Evolutionary conservation across 495 filamentous ascomycete genomes (phyloP).

Genomic region (Podospora bellae-mahoneyi): DNA sequence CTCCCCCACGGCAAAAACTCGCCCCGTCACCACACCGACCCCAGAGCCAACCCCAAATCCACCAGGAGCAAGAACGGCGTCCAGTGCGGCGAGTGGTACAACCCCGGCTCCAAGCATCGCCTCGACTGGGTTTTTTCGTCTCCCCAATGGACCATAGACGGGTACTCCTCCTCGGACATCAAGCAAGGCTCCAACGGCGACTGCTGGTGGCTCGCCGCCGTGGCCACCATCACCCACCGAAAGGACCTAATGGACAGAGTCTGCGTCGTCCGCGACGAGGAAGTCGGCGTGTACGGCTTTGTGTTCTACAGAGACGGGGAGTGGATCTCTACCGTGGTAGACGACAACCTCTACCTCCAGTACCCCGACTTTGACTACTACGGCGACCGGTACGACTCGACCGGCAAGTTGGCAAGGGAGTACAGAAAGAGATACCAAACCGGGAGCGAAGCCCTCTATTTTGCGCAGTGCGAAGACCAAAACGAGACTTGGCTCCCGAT

Average conservation of each 20-base stretch:
- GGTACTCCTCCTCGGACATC: constrained; percentile 76
- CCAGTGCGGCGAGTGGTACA: constrained; percentile 16
- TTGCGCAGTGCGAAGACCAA: constrained; percentile 77
- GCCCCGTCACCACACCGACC: not conserved
- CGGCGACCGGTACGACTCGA: constrained; percentile 50
- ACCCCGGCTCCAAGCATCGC: constrained; percentile 28
- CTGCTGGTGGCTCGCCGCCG: constrained; percentile 87
- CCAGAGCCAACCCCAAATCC: not conserved
- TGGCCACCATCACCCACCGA: constrained; percentile 81
- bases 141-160: constrained; percentile 63
- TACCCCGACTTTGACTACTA: constrained; percentile 63
- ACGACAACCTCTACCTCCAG: constrained; percentile 72
- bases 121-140: constrained; percentile 66
- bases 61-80: constrained; percentile 8
- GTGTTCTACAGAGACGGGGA: constrained; percentile 92
- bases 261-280: constrained; percentile 79
- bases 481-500: constrained; percentile 95
- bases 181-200: constrained; percentile 78
- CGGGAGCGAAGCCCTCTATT: constrained; percentile 73
- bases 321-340: constrained; percentile 87
- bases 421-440: constrained; percentile 73
- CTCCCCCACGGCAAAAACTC: constrained; percentile 15
- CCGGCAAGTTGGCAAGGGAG: constrained; percentile 48
- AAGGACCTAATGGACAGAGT: constrained; percentile 71
- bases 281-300: constrained; percentile 89